Conservation (phyloP, 192 early-diverging fungal genomes). For the Spinellus fusiger region DNA sequence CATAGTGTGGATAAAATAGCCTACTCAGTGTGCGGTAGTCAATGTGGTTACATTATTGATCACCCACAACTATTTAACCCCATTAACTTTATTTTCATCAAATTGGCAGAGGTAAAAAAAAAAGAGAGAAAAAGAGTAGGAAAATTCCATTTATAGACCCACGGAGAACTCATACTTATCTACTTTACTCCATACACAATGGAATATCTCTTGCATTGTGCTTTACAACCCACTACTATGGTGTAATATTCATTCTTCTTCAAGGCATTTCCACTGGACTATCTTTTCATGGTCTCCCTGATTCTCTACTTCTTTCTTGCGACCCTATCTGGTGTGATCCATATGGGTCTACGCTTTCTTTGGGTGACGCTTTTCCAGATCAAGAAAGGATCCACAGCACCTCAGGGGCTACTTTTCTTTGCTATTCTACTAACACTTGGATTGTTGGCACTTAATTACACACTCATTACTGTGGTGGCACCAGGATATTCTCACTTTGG, state of each 20-base stretch:
- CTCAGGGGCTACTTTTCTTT: constrained; percentile 53
- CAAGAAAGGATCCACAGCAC: constrained; percentile 41
- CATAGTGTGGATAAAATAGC: constrained; percentile 45
- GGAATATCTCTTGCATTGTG: too few relatives aligned
- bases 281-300: constrained; percentile 43
- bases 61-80: constrained; percentile 48
- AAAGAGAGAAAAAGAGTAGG: neutral
- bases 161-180: too few relatives aligned
- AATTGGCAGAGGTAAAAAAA: constrained; percentile 37
- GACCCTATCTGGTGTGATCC: constrained; percentile 46
- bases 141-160: neutral
- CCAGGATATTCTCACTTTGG: constrained; percentile 60
- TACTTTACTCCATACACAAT: too few relatives aligned
- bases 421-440: constrained; percentile 45
- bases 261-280: constrained; percentile 53
- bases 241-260: too few relatives aligned
- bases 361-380: constrained; percentile 49
- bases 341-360: constrained; percentile 51
- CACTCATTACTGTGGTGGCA: constrained; percentile 49
- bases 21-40: constrained; percentile 43
- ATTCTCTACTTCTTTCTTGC: constrained; percentile 49
- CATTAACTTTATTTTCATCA: constrained; percentile 44
- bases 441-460: constrained; percentile 47
- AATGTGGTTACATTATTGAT: constrained; percentile 50
- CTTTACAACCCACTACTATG: neutral